Evolutionary conservation across 2,329 filamentous ascomycete species (phyloP).

Genomic region (Cucurbitaria berberidis): DNA sequence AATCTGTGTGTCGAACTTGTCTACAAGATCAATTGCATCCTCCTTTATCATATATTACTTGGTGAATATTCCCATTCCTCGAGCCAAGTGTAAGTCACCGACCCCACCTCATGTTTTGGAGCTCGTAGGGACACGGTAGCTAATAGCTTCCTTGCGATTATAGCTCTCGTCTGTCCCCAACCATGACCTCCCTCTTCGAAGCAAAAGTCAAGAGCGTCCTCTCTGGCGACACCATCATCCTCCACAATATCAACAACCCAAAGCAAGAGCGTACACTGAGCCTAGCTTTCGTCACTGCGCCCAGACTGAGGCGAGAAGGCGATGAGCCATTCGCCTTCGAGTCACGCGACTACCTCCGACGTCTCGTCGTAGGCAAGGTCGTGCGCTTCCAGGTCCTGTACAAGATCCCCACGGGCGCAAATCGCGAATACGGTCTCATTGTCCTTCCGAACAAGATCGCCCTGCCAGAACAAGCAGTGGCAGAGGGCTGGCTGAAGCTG

Average conservation of each 20-base stretch:
- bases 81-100: constrained; percentile 7
- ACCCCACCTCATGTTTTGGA: constrained; percentile 9
- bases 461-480: constrained; percentile 81
- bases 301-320: constrained; percentile 83
- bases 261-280: constrained; percentile 84
- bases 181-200: constrained; percentile 47
- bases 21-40: constrained; percentile 15
- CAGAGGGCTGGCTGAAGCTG: constrained; percentile 90
- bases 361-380: constrained; percentile 81
- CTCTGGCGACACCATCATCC: constrained; percentile 89
- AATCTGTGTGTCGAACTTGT: not conserved
- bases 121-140: constrained; percentile 35
- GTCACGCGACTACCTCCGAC: constrained; percentile 90
- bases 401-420: constrained; percentile 76
- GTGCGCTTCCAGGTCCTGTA: constrained; percentile 87
- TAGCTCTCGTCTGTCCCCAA: constrained; percentile 23
- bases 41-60: not conserved
- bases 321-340: constrained; percentile 94
- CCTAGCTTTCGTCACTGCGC: constrained; percentile 89
- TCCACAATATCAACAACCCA: constrained; percentile 81
- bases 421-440: constrained; percentile 86
- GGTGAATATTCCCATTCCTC: constrained; percentile 2
- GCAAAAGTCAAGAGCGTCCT: constrained; percentile 83
- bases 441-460: constrained; percentile 71
- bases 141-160: constrained; percentile 23